Evolutionary conservation across 2,329 filamentous ascomycete genomes (phyloP), one percentile per base, ranked within the genome.

Genomic region (Alternaria gansuensis): DNA sequence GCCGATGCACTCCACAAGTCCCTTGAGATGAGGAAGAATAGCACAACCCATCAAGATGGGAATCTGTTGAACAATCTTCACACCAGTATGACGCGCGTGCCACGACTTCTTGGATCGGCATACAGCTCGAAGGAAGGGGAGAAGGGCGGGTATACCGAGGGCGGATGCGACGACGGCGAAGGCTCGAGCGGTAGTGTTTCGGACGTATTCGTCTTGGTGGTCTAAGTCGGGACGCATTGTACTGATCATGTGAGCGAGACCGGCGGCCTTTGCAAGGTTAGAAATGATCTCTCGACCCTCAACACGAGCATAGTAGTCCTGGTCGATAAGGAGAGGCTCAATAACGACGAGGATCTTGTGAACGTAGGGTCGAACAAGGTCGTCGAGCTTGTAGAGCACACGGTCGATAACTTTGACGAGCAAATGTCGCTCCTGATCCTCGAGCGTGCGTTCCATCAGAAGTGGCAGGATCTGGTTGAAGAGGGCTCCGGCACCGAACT

Each of bases 311-410:
- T 99, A 99, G 81, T 99, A 99, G 80, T 99, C 96, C 81, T 99
- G 95, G 75, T 99, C 96, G 73, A 99, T 99, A 66, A 99, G 90
- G 49, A 99, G 84, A n/a, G 95, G 95, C 78, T 99, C 96, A 70
- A 99, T 99, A 74, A 99, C 95, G 52, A 99, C 95, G 57, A 99
- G 81, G 63, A 99, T 99, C 82, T 98, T 98, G 82, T 99, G 96
- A 14, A 97, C 94, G 65, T 94, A 99, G 23, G 95, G 95, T 39
- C 95, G 88, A 53, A 99, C 95, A 65, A 98, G 85, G 71, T 99
- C 95, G 75, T 98, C 95, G 24, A 99, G 87, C 82, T 99, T 99
- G 85, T 98, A 99, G 6, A 99, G 87, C 60, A 99, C 93, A 79
- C 95, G 90, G 77, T 99, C 96, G 73, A 99, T 98, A 71, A 99